Conservation (phyloP, 2,329 filamentous ascomycete species). For the Pochonia chlamydosporia region DNA sequence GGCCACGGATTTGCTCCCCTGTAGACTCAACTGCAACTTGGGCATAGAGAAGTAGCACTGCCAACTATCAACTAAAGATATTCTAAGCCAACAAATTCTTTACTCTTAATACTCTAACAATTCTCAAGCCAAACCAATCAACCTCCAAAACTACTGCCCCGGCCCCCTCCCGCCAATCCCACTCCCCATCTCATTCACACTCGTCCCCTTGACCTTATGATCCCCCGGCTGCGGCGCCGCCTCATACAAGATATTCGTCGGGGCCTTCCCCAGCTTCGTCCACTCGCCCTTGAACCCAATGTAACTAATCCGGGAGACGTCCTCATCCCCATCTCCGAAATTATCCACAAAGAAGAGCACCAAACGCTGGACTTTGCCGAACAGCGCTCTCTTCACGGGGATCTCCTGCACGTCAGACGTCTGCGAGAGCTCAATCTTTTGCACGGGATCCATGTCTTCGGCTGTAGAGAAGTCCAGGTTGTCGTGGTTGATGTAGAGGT, state of each 20-base stretch:
- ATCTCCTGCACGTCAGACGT: conserved; percentile 82
- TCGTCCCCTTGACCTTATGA: conserved; percentile 62
- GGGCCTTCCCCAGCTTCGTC: conserved; percentile 68
- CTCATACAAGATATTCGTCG: conserved; percentile 85
- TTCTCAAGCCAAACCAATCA: too few species aligned
- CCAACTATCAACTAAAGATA: too few species aligned
- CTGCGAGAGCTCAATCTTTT: conserved; percentile 71
- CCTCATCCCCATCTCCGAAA: conserved; percentile 73
- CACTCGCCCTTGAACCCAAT: conserved; percentile 92
- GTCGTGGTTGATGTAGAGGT: conserved; percentile 81
- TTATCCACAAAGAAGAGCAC: conserved; percentile 91
- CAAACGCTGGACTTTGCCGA: conserved; percentile 77
- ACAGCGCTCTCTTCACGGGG: conserved; percentile 79
- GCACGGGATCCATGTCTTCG: conserved; percentile 63
- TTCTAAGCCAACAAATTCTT: too few species aligned
- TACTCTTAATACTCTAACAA: too few species aligned
- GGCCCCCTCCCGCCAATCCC: conserved; percentile 41
- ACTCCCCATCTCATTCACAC: conserved; percentile 48
- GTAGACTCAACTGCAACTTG: too few species aligned
- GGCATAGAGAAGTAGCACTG: too few species aligned
- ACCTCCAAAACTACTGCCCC: conserved; percentile 23
- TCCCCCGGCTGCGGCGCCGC: conserved; percentile 87
- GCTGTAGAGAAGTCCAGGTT: conserved; percentile 80
- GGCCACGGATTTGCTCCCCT: too few species aligned
- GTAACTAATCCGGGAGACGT: conserved; percentile 74